Conservation (phyloP, 768 basidiomycete genomes). For the Mrakia blollopis region DNA sequence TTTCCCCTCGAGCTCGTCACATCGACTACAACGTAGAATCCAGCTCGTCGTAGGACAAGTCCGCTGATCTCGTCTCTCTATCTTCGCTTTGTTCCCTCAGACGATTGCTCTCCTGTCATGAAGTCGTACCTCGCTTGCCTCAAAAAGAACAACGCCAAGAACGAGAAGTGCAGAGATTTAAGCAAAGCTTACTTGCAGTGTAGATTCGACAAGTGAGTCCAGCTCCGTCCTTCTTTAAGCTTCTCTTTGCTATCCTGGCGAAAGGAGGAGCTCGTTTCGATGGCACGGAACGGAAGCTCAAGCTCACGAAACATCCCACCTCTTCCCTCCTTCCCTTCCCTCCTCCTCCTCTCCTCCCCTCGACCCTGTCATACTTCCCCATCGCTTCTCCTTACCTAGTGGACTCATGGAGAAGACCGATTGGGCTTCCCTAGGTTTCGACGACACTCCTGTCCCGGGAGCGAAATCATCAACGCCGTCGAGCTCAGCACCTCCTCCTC, state of each 20-base stretch:
- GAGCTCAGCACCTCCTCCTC: background rate
- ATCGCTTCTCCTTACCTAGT: background rate
- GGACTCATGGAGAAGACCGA: slow-evolving; percentile 32
- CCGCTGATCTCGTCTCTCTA: no score
- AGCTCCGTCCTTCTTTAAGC: background rate
- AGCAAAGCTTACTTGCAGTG: slow-evolving; percentile 31
- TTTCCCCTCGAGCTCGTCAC: background rate
- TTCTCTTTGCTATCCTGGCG: no score
- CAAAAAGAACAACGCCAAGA: slow-evolving; percentile 13
- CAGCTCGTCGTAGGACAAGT: no score
- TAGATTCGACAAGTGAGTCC: slow-evolving; percentile 32
- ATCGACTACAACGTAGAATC: no score
- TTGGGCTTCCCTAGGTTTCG: slow-evolving; percentile 19
- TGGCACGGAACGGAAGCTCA: background rate
- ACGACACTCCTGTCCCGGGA: background rate
- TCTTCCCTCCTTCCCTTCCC: background rate
- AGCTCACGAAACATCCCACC: background rate
- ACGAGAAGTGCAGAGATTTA: slow-evolving; percentile 30
- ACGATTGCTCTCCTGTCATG: slow-evolving; percentile 32
- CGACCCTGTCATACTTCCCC: background rate
- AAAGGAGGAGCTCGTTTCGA: no score
- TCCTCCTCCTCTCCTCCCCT: background rate
- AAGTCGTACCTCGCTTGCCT: slow-evolving; percentile 30
- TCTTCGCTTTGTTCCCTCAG: slow-evolving; percentile 10
- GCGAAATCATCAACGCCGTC: background rate